Conservation (phyloP, 2,329 filamentous ascomycete genomes). For the Fusarium sp. region DNA sequence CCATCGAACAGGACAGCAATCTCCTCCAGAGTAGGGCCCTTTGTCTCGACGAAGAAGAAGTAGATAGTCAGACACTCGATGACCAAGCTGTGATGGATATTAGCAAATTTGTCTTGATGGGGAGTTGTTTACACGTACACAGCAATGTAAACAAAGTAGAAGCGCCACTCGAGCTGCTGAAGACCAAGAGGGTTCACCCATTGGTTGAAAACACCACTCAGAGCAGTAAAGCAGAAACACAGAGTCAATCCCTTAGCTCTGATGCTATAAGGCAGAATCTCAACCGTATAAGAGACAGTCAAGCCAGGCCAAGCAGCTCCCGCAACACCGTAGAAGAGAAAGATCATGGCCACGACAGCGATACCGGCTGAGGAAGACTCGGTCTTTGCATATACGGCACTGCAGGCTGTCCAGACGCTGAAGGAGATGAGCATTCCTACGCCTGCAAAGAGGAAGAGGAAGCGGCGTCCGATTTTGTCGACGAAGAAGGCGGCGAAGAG, state of each 20-base stretch:
- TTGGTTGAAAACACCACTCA: constrained; percentile 39
- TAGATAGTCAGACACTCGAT: constrained; percentile 40
- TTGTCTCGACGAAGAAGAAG: constrained; percentile 42
- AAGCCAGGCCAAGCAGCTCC: constrained; percentile 39
- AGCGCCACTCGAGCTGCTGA: constrained; percentile 33
- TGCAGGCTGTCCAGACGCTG: constrained; percentile 37
- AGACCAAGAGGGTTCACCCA: constrained; percentile 40
- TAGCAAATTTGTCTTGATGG: accelerated
- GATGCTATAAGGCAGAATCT: constrained; percentile 39
- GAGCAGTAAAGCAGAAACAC: constrained; percentile 38
- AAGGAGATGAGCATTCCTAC: constrained; percentile 40
- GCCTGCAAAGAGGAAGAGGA: constrained; percentile 36
- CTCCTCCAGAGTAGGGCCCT: constrained; percentile 35
- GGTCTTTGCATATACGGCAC: constrained; percentile 38
- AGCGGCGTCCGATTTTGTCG: constrained; percentile 34
- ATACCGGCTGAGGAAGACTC: constrained; percentile 30
- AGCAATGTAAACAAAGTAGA: constrained; percentile 40
- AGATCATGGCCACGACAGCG: constrained; percentile 40
- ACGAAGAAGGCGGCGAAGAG: constrained; percentile 39
- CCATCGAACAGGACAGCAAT: constrained; percentile 41
- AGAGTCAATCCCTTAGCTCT: constrained; percentile 39
- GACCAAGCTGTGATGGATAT: constrained; percentile 11
- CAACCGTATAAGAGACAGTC: constrained; percentile 38
- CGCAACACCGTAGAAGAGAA: constrained; percentile 38
- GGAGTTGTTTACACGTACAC: constrained; percentile 14